These are phyloP conservation scores for Cryoendolithus antarcticus DNA, from an alignment of 2,329 filamentous ascomycete species.

Conservation along the genomic window DNA sequence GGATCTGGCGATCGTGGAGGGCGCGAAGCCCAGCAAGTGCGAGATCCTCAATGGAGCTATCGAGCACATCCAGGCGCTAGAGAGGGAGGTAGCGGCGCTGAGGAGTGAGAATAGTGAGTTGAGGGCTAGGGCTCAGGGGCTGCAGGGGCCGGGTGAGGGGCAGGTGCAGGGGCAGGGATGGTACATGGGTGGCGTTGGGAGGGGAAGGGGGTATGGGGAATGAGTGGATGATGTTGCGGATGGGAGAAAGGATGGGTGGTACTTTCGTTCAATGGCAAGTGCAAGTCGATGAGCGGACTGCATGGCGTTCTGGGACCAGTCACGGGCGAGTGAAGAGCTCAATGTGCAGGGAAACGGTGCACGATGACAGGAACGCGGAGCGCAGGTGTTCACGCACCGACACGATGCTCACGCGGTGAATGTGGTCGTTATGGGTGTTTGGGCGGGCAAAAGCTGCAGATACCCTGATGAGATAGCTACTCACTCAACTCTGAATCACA, in stretches of 20 bases:
- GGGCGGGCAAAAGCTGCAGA: too few relatives aligned
- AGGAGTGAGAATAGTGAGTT: slow-evolving; percentile 15
- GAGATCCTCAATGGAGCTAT: slow-evolving; percentile 24
- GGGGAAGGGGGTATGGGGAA: not conserved
- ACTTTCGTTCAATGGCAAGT: not conserved
- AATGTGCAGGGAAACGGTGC: too few relatives aligned
- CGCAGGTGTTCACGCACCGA: too few relatives aligned
- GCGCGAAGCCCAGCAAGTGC: slow-evolving; percentile 25
- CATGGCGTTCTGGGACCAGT: not conserved
- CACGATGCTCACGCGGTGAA: too few relatives aligned
- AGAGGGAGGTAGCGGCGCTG: slow-evolving; percentile 16
- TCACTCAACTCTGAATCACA: too few relatives aligned
- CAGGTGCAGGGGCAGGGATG: slow-evolving; percentile 2
- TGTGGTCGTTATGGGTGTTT: too few relatives aligned
- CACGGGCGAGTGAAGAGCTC: not conserved
- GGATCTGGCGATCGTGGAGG: slow-evolving; percentile 7
- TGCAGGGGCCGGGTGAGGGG: slow-evolving; percentile 15
- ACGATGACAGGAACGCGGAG: too few relatives aligned
- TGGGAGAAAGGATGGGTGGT: not conserved
- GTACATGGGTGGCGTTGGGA: not conserved
- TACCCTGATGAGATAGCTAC: too few relatives aligned
- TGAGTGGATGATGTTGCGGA: not conserved
- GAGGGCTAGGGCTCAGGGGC: slow-evolving; percentile 15
- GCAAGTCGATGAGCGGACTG: not conserved
- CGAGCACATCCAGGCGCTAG: slow-evolving; percentile 20